Evolutionary conservation across 371 early-diverging fungal species (phyloP).

Genomic region (Apophysomyces sp.): DNA sequence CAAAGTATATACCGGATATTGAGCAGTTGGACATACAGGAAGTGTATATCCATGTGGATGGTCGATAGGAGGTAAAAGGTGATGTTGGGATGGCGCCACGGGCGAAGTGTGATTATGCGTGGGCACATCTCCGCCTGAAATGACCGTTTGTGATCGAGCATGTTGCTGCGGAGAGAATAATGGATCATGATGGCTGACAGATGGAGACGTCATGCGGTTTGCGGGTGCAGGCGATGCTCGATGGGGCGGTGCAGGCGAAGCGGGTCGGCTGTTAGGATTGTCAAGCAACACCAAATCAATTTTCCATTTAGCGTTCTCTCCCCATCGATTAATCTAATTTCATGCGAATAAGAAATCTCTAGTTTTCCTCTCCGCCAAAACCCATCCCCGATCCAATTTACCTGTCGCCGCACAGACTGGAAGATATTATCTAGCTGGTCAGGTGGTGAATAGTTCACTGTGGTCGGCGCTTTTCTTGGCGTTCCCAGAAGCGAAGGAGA

Average conservation of each 20-base stretch:
- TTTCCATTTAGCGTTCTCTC: slow-evolving; percentile 37
- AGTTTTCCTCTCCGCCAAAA: background rate
- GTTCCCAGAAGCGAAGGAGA: slow-evolving; percentile 21
- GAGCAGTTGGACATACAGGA: background rate
- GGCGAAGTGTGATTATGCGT: background rate
- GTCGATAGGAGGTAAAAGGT: background rate
- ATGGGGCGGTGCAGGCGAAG: slow-evolving; percentile 11
- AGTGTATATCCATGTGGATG: background rate
- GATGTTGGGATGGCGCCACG: background rate
- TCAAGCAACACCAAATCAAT: slow-evolving; percentile 36
- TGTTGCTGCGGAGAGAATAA: slow-evolving; percentile 9
- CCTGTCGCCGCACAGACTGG: slow-evolving; percentile 30
- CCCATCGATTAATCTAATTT: slow-evolving; percentile 32
- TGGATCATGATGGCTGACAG: slow-evolving; percentile 1
- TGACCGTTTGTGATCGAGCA: background rate
- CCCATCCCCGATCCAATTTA: slow-evolving; percentile 8
- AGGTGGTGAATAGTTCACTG: slow-evolving; percentile 10
- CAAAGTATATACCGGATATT: background rate
- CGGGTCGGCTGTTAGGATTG: slow-evolving; percentile 10
- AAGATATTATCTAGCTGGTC: slow-evolving; percentile 30
- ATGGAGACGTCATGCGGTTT: slow-evolving; percentile 1
- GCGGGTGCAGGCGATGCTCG: slow-evolving; percentile 4
- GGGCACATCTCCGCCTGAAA: background rate
- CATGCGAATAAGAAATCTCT: slow-evolving; percentile 7
- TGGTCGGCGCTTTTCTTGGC: background rate